Evolutionary conservation across 768 basidiomycete genomes (phyloP), one percentile per base, ranked within the genome.

Genomic region (Pleurotus cornucopiae): DNA sequence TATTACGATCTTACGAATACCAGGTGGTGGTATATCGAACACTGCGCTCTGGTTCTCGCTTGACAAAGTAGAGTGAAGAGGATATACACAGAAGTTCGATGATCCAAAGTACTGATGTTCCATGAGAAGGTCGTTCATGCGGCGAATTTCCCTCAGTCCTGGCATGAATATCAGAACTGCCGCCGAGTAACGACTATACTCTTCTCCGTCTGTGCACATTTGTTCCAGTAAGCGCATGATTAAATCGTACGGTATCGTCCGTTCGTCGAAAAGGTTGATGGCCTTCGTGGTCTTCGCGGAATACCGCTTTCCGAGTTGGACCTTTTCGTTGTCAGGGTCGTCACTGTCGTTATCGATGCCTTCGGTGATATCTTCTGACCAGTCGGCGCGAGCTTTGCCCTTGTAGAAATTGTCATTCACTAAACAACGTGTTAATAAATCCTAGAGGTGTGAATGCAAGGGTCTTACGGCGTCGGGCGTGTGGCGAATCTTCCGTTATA

Each of bases 161-260:
- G 96, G 95, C 82, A 98, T 85, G 71, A 99, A 99, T 58, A 99
- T 75, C 39, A 99, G 76, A 45, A 92, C 79, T 2, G 96, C 96
- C 2, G 82, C 71, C 2, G 94, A 95, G 71, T 83, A 94, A 1
- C 67, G 55, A 13, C 60, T 53, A 53, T 85, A 79, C 2, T 68
- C 60, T 2, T 63, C 60, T 59, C 88, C 82, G 46, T 85, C 80
- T 61, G 91, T 88, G 67, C 94, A 97, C 6, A 97, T 76, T 46
- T 76, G 77, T 65, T 98, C 94, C 44, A 99, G 76, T 2, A 98
- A 72, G 14, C 81, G 78, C 57, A 96, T 62, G 63, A 99, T 91
- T 7, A 99, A 79, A 46, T 98, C 94, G 66, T 92, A 97, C 4
- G 91, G 93, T 54, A 98, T 94, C 38, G 88, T 71, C 11, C 93